Evolutionary conservation across 352 stramenopile species (phyloP), one percentile per base, ranked within the genome.

Genomic region (Hyaloperonospora brassicae): DNA sequence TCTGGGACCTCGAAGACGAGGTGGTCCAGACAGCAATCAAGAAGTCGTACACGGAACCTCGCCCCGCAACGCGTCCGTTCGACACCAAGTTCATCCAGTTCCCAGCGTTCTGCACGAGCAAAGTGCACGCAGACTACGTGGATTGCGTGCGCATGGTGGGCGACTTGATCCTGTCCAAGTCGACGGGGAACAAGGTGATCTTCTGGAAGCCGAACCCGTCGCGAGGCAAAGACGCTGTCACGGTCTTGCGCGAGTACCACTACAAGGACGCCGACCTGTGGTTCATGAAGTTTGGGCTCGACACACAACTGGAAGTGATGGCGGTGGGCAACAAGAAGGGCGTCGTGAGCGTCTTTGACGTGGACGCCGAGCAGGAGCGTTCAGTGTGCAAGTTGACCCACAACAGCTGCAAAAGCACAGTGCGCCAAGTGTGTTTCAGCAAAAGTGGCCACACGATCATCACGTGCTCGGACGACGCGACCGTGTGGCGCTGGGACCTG

Each of bases 171-270:
- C 57, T 90, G 46, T 88, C 77, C 50, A 91, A 91, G 59, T 89
- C 76, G 0, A 96, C 85, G 23, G 79, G 78, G 52, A 92, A 96
- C 67, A 86, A 81, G 41, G 78, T 97, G 22, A 73, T 96, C 11
- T 81, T 98, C 25, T 98, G 93, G 93, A 93, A 91, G 45, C 93
- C 93, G 12, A 84, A 93, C 57, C 76, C 79, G 31, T 88, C 77
- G 44, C 77, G 76, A 55, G 79, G 82, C 56, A 87, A 89, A 52
- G 77, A 89, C 38, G 76, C 77, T 2, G 78, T 92, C 12, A 93
- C 77, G 6, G 78, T 95, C 34, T 64, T 94, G 44, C 73, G 70
- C 27, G 78, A 95, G 65, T 92, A 89, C 61, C 68, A 84, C 43
- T 84, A 89, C 66, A 86, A 87, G 60, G 75, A 94, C 54, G 76